A percentile compares a stretch with the other conserved stretches of the same genome.
These are phyloP conservation scores for Botryotinia convoluta DNA, from an alignment of 2,329 filamentous ascomycete genomes.

Conservation along the genomic window DNA sequence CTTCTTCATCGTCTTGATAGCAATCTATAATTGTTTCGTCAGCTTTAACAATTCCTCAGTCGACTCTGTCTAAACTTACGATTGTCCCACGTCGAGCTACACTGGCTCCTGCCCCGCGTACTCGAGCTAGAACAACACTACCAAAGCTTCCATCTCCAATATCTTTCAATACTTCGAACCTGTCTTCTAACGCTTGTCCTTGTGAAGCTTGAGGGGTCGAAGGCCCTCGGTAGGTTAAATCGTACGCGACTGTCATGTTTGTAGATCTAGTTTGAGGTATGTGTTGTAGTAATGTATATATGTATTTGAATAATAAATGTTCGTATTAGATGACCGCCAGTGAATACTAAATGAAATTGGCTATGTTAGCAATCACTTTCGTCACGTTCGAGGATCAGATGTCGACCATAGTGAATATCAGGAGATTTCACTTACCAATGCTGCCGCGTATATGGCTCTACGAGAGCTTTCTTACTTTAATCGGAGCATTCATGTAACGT, in stretches of 20 bases:
- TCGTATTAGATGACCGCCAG: slow-evolving; percentile 13
- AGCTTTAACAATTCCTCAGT: slow-evolving; percentile 23
- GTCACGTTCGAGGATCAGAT: background rate
- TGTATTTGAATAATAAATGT: slow-evolving; percentile 9
- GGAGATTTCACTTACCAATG: slow-evolving; percentile 17
- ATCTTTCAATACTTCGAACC: slow-evolving; percentile 96
- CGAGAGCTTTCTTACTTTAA: slow-evolving; percentile 36
- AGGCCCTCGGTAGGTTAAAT: slow-evolving; percentile 68
- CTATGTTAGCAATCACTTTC: slow-evolving; percentile 5
- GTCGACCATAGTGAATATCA: background rate
- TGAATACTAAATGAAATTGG: slow-evolving; percentile 23
- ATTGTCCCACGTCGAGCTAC: slow-evolving; percentile 88
- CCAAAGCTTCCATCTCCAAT: slow-evolving; percentile 99
- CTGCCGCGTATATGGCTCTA: slow-evolving; percentile 33
- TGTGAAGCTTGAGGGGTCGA: slow-evolving; percentile 45
- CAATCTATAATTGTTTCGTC: slow-evolving; percentile 60
- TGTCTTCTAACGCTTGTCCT: slow-evolving; percentile 74
- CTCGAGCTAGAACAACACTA: slow-evolving; percentile 87
- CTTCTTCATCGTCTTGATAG: slow-evolving; percentile 99
- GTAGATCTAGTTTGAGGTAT: slow-evolving; percentile 15
- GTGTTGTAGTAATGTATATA: slow-evolving; percentile 8
- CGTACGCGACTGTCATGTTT: slow-evolving; percentile 75
- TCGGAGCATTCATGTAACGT: slow-evolving; percentile 38
- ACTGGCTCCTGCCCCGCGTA: slow-evolving; percentile 83
- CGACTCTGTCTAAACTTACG: slow-evolving; percentile 55